These are phyloP conservation scores for Cyclocybe aegerita DNA, from an alignment of 768 basidiomycete species.

Conservation along the genomic window DNA sequence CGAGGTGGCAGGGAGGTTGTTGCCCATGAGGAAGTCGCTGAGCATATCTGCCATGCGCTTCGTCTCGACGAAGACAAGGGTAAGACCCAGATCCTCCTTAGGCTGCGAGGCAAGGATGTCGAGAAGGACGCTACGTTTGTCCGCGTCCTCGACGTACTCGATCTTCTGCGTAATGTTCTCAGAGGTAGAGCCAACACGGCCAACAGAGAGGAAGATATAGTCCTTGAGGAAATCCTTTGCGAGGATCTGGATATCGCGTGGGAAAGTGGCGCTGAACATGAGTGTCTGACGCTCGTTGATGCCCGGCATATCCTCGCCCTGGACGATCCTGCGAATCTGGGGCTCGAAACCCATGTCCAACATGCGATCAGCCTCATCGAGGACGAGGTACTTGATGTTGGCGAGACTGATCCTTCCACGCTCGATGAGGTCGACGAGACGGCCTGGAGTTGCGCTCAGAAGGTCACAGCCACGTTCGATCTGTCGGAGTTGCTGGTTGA, in stretches of 20 bases:
- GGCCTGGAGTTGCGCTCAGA: slow-evolving; percentile 94
- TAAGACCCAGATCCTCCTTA: slow-evolving; percentile 65
- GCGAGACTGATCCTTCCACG: slow-evolving; percentile 94
- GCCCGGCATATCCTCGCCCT: slow-evolving; percentile 98
- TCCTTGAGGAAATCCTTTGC: slow-evolving; percentile 97
- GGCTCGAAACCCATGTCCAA: slow-evolving; percentile 99
- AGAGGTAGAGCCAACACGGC: slow-evolving; percentile 96
- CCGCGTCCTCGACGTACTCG: slow-evolving; percentile 95
- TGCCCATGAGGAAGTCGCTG: slow-evolving; percentile 88
- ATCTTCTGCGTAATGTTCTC: slow-evolving; percentile 99
- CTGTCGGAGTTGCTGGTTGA: slow-evolving; percentile 88
- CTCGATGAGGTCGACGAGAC: slow-evolving; percentile 97
- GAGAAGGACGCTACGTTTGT: slow-evolving; percentile 95
- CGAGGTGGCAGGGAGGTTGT: slow-evolving; percentile 87
- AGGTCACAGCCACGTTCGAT: slow-evolving; percentile 98
- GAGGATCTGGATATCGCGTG: slow-evolving; percentile 96
- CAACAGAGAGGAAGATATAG: slow-evolving; percentile 98
- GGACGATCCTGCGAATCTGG: slow-evolving; percentile 96
- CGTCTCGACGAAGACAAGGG: slow-evolving; percentile 98
- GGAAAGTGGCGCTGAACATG: slow-evolving; percentile 99
- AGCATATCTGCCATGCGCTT: slow-evolving; percentile 99
- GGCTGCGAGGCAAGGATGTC: slow-evolving; percentile 86
- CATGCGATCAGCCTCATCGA: slow-evolving; percentile 99
- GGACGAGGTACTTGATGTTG: slow-evolving; percentile 96
- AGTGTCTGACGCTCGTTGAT: slow-evolving; percentile 90